Percentiles rank a stretch among this genome's conserved stretches.
Conservation (phyloP, 1,284 basidiomycete genomes). For the Boletus putidus region DNA sequence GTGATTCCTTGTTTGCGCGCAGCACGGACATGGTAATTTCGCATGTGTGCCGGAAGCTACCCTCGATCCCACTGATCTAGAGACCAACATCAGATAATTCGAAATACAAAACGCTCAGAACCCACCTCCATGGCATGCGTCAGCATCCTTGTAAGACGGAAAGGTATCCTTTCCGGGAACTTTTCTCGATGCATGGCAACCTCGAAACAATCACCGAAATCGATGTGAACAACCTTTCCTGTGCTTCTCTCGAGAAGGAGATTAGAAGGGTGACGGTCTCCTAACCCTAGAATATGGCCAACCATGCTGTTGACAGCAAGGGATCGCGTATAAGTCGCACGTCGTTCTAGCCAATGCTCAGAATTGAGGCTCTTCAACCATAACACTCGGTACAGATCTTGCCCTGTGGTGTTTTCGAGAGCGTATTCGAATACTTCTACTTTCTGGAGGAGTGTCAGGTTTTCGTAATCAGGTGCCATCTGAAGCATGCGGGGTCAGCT, state of each 20-base stretch:
- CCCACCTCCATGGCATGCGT: constrained; percentile 98
- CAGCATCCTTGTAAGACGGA: constrained; percentile 97
- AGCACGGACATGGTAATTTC: constrained; percentile 98
- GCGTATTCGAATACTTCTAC: constrained; percentile 99
- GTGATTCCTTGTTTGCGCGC: constrained; percentile 94
- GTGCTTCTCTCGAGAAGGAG: constrained; percentile 89
- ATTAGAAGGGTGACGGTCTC: constrained; percentile 99
- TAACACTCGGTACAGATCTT: constrained; percentile 97
- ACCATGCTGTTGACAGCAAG: constrained; percentile 97
- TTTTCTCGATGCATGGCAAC: constrained; percentile 96
- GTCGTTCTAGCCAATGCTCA: constrained; percentile 96
- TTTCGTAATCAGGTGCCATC: constrained; percentile 99
- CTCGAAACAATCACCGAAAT: constrained; percentile 96
- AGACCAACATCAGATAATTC: constrained; percentile 16
- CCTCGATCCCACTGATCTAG: constrained; percentile 94
- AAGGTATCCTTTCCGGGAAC: constrained; percentile 98
- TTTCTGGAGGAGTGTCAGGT: constrained; percentile 92
- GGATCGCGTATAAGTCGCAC: constrained; percentile 95
- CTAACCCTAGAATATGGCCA: constrained; percentile 95
- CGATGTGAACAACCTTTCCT: constrained; percentile 96
- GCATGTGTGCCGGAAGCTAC: constrained; percentile 94
- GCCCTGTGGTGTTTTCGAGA: constrained; percentile 97
- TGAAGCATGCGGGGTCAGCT: constrained; percentile 38
- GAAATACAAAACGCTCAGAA: neutral
- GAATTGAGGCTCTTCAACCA: constrained; percentile 97